These are phyloP conservation scores for Colletotrichum eleusines DNA, from an alignment of 2,329 filamentous ascomycete species.

Conservation along the genomic window DNA sequence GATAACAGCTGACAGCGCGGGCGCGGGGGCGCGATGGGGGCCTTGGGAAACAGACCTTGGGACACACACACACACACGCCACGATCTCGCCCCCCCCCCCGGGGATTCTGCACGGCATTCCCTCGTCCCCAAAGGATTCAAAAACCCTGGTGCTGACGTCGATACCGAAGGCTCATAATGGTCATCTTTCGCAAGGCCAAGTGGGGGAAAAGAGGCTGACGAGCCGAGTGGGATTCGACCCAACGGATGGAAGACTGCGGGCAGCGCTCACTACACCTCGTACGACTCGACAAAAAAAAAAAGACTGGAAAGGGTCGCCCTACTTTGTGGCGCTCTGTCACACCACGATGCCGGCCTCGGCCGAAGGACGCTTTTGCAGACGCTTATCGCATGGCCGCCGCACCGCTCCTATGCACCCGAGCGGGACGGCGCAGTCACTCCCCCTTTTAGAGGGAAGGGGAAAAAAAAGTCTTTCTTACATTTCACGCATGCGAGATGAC, in stretches of 20 bases:
- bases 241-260: neutral
- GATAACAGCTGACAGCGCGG: constrained; percentile 28
- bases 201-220: neutral
- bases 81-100: neutral
- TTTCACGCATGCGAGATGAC: neutral
- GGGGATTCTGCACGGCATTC: neutral
- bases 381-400: constrained; percentile 14
- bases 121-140: neutral
- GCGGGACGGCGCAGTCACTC: neutral
- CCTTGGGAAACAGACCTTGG: constrained; percentile 14
- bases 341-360: constrained; percentile 39
- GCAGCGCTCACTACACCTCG: neutral
- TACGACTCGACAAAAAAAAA: neutral
- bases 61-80: no score
- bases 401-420: constrained; percentile 10
- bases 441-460: accelerated
- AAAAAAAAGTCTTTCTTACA: neutral
- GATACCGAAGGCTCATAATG: neutral
- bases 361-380: constrained; percentile 25
- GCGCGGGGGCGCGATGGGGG: neutral
- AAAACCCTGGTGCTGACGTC: neutral
- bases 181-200: neutral
- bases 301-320: neutral
- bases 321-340: constrained; percentile 14
- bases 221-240: neutral